Conservation (phyloP, 352 stramenopile genomes). For the Phytophthora pseudosyringae region DNA sequence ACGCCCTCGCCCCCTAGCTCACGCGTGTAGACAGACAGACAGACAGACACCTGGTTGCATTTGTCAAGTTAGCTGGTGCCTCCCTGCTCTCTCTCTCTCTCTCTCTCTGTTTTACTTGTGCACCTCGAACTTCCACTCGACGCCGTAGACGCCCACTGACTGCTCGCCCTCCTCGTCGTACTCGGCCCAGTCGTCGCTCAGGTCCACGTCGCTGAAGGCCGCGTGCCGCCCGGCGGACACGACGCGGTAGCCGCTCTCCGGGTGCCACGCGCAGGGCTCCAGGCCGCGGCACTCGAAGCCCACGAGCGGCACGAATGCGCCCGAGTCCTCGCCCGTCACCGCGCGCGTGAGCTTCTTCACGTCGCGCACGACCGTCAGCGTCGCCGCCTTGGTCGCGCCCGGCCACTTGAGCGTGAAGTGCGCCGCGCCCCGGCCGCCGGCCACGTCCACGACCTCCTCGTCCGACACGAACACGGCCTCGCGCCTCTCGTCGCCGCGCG, state of each 20-base stretch:
- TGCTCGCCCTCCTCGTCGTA: constrained; percentile 85
- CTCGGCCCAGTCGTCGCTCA: constrained; percentile 86
- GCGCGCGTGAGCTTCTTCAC: constrained; percentile 87
- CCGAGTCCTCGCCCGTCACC: constrained; percentile 64
- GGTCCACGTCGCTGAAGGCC: constrained; percentile 82
- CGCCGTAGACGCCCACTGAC: constrained; percentile 75
- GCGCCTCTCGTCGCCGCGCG: constrained; percentile 77
- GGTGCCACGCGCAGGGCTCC: constrained; percentile 83
- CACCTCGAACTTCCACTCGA: constrained; percentile 86
- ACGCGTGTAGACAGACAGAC: neutral
- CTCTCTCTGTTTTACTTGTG: constrained; percentile 67
- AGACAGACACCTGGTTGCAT: neutral
- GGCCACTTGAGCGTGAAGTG: constrained; percentile 90
- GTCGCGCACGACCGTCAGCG: constrained; percentile 85
- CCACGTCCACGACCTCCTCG: constrained; percentile 76
- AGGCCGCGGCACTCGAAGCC: constrained; percentile 88
- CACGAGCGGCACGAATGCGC: constrained; percentile 81
- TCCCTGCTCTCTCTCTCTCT: no score
- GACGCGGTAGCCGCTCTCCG: constrained; percentile 79
- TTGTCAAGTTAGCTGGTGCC: neutral
- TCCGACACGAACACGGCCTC: constrained; percentile 85
- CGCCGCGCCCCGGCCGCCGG: constrained; percentile 71
- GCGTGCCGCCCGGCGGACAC: constrained; percentile 61
- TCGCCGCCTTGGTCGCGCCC: constrained; percentile 76
- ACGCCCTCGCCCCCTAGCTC: constrained; percentile 14